These are phyloP conservation scores for Rhynchosporium agropyri DNA, from an alignment of 2,329 filamentous ascomycete genomes.

Conservation along the genomic window DNA sequence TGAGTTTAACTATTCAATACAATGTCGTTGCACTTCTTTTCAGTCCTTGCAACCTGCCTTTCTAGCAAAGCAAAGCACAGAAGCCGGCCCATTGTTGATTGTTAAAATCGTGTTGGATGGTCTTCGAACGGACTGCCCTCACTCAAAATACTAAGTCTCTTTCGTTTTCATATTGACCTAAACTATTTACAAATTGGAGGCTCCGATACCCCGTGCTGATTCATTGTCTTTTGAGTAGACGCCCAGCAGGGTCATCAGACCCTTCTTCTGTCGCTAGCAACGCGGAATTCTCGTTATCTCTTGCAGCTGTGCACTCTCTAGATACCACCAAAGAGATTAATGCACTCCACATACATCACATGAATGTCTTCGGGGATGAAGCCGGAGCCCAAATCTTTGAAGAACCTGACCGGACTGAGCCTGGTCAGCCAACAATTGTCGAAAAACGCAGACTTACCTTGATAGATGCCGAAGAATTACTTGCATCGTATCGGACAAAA, in stretches of 20 bases:
- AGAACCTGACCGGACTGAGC: neutral
- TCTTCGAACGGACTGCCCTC: too few relatives aligned
- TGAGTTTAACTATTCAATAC: conserved; percentile 13
- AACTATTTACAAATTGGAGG: neutral
- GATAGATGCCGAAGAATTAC: conserved; percentile 34
- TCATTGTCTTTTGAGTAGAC: conserved; percentile 3
- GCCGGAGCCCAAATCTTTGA: conserved; percentile 3
- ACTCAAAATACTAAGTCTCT: neutral
- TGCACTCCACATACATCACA: conserved; percentile 33
- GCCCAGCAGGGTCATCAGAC: conserved; percentile 14
- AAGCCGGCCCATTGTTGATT: too few relatives aligned
- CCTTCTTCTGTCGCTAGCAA: conserved; percentile 15
- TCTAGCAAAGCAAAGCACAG: too few relatives aligned
- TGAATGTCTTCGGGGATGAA: conserved; percentile 33
- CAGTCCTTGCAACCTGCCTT: neutral
- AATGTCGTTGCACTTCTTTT: neutral
- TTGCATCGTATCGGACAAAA: conserved; percentile 28
- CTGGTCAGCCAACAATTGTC: conserved; percentile 16
- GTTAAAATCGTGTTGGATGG: too few relatives aligned
- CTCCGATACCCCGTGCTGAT: neutral
- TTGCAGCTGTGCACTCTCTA: conserved; percentile 30
- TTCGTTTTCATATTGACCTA: neutral
- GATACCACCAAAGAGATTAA: conserved; percentile 31
- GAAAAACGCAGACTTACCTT: conserved; percentile 33
- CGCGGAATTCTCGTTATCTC: conserved; percentile 35